Conservation (phyloP, 768 basidiomycete genomes). For the Boletus sensibilis region DNA sequence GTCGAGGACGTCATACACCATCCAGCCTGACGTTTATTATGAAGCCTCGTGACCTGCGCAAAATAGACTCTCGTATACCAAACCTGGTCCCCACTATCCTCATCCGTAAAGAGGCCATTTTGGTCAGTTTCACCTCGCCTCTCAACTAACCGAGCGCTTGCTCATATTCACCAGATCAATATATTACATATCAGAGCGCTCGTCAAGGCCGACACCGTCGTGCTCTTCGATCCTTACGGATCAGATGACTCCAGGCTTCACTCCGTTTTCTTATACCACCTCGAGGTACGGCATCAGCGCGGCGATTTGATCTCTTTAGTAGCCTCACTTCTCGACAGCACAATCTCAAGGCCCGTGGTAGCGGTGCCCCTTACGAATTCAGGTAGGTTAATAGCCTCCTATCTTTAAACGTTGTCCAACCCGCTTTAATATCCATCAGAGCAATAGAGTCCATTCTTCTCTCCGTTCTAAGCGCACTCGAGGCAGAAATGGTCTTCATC, state of each 20-base stretch:
- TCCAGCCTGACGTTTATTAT: conserved; percentile 25
- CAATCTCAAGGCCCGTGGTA: conserved; percentile 72
- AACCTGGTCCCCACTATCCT: conserved; percentile 95
- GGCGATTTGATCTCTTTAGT: conserved; percentile 9
- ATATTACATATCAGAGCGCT: conserved; percentile 93
- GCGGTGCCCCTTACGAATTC: conserved; percentile 83
- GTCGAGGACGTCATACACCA: conserved; percentile 17
- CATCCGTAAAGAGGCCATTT: conserved; percentile 80
- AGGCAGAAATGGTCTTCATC: conserved; percentile 95
- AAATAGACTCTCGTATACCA: conserved; percentile 92
- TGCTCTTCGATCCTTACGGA: conserved; percentile 91
- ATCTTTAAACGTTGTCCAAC: conserved; percentile 11
- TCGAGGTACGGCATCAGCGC: conserved; percentile 55
- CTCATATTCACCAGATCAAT: conserved; percentile 59
- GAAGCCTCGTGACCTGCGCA: conserved; percentile 92
- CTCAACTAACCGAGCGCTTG: conserved; percentile 4
- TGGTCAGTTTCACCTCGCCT: conserved; percentile 50
- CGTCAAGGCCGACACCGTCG: conserved; percentile 88
- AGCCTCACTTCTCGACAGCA: conserved; percentile 49
- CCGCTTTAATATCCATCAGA: conserved; percentile 41
- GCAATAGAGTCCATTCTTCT: conserved; percentile 92
- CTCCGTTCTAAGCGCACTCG: conserved; percentile 87
- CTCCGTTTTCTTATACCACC: conserved; percentile 83
- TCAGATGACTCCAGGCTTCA: conserved; percentile 83
- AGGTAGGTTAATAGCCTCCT: conserved; percentile 46